These are phyloP conservation scores for Yamadazyma ubonensis DNA, from an alignment of 805 yeast genomes.

Conservation along the genomic window DNA sequence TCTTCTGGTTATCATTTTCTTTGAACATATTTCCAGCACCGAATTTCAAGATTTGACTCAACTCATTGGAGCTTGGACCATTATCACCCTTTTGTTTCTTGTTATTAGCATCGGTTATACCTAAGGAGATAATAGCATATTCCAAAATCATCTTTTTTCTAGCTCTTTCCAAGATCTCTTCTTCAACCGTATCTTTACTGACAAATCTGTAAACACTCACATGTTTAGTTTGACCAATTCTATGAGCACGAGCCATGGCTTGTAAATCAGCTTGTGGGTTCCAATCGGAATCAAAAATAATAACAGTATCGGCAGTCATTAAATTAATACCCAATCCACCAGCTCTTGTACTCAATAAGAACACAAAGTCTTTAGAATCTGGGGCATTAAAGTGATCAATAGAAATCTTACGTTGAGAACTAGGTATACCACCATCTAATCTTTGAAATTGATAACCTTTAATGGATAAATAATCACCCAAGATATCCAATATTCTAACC, in stretches of 20 bases:
- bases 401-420: constrained; percentile 88
- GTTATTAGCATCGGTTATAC: constrained; percentile 77
- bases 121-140: constrained; percentile 94
- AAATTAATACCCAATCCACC: constrained; percentile 98
- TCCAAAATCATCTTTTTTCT: constrained; percentile 97
- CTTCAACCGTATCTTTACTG: constrained; percentile 98
- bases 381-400: constrained; percentile 97
- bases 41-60: constrained; percentile 90
- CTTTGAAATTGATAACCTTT: constrained; percentile 89
- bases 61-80: constrained; percentile 82
- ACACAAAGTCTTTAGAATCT: constrained; percentile 87
- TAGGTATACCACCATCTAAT: constrained; percentile 94
- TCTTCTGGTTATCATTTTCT: constrained; percentile 91
- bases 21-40: constrained; percentile 99
- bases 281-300: constrained; percentile 98
- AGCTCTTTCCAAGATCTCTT: constrained; percentile 94
- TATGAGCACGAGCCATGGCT: constrained; percentile 99
- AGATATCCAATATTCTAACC: constrained; percentile 93
- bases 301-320: constrained; percentile 99
- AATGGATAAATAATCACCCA: constrained; percentile 88
- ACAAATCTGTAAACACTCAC: constrained; percentile 97
- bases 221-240: constrained; percentile 99
- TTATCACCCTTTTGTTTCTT: constrained; percentile 41
- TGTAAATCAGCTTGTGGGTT: constrained; percentile 99
- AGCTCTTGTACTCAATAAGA: constrained; percentile 90